These are phyloP conservation scores for Trichophaea hybrida DNA, from an alignment of 2,329 filamentous ascomycete genomes.

Conservation along the genomic window DNA sequence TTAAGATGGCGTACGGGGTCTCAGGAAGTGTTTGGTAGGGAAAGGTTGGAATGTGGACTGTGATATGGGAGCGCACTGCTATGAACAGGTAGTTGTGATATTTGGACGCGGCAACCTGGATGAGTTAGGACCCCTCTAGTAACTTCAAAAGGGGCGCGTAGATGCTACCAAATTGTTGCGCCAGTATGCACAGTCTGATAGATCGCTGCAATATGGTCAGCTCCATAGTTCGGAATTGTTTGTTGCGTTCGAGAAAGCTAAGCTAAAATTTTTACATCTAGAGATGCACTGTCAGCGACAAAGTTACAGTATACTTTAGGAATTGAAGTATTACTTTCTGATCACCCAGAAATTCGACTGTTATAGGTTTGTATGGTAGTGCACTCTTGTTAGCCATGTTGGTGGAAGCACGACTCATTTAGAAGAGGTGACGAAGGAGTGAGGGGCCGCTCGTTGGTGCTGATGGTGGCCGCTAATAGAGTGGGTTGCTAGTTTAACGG, in stretches of 20 bases:
- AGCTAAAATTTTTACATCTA: constrained; percentile 13
- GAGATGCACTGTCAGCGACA: constrained; percentile 8
- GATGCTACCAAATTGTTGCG: not conserved
- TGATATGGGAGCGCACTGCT: constrained; percentile 43
- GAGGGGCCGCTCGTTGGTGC: too few species aligned
- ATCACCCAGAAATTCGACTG: constrained; percentile 17
- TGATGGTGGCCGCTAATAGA: too few species aligned
- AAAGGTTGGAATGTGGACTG: constrained; percentile 41
- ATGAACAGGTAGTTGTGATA: constrained; percentile 34
- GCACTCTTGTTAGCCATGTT: too few species aligned
- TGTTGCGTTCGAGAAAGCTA: constrained; percentile 7
- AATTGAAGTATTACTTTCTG: constrained; percentile 16
- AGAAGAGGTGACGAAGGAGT: too few species aligned
- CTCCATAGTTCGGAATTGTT: constrained; percentile 1
- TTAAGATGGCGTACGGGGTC: constrained; percentile 39
- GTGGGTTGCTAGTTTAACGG: too few species aligned
- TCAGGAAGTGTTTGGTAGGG: constrained; percentile 38
- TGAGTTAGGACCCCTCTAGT: not conserved
- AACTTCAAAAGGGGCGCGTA: not conserved
- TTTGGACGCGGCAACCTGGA: constrained; percentile 24
- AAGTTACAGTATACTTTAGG: not conserved
- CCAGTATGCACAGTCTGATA: not conserved
- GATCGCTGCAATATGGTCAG: not conserved
- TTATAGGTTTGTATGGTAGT: constrained; percentile 14
- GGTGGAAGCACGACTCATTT: too few species aligned